A percentile compares a stretch with the other conserved stretches of the same genome.
Conservation (phyloP, 2,329 filamentous ascomycete genomes). For the Hymenoscyphus salicellus region DNA sequence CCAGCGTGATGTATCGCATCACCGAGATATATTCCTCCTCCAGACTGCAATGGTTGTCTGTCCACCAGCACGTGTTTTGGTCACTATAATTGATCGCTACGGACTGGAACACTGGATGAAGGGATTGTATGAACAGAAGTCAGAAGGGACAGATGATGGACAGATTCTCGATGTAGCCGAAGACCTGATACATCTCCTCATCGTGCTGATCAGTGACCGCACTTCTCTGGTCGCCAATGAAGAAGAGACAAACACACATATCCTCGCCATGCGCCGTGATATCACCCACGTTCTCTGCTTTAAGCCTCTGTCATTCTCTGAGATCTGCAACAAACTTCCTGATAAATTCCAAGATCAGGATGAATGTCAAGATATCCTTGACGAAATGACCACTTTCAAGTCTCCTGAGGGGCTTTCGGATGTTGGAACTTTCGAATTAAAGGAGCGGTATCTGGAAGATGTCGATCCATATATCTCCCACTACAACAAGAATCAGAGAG, state of each 20-base stretch:
- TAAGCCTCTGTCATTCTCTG: slow-evolving; percentile 91
- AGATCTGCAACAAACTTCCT: slow-evolving; percentile 79
- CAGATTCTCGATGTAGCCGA: slow-evolving; percentile 93
- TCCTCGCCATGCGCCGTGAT: slow-evolving; percentile 77
- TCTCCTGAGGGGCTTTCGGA: slow-evolving; percentile 88
- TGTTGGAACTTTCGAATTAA: slow-evolving; percentile 90
- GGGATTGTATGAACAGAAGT: slow-evolving; percentile 71
- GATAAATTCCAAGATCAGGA: slow-evolving; percentile 89
- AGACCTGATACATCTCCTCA: slow-evolving; percentile 90
- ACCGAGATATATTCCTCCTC: slow-evolving; percentile 89
- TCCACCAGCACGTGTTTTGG: slow-evolving; percentile 76
- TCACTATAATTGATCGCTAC: slow-evolving; percentile 87
- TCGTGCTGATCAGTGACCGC: slow-evolving; percentile 85
- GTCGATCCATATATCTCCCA: slow-evolving; percentile 95
- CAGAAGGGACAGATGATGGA: slow-evolving; percentile 73
- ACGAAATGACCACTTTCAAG: slow-evolving; percentile 85
- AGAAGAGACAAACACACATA: slow-evolving; percentile 61
- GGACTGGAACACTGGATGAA: slow-evolving; percentile 85
- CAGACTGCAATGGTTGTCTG: slow-evolving; percentile 89
- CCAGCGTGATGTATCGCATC: slow-evolving; percentile 88
- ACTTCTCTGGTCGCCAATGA: slow-evolving; percentile 71
- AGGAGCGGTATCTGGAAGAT: slow-evolving; percentile 78
- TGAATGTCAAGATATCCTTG: slow-evolving; percentile 78
- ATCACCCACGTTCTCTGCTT: slow-evolving; percentile 94
- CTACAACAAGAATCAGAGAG: slow-evolving; percentile 94